Base-by-base conservation (phyloP, 2,329 filamentous ascomycete species). In the Cercospora sesami region DNA sequence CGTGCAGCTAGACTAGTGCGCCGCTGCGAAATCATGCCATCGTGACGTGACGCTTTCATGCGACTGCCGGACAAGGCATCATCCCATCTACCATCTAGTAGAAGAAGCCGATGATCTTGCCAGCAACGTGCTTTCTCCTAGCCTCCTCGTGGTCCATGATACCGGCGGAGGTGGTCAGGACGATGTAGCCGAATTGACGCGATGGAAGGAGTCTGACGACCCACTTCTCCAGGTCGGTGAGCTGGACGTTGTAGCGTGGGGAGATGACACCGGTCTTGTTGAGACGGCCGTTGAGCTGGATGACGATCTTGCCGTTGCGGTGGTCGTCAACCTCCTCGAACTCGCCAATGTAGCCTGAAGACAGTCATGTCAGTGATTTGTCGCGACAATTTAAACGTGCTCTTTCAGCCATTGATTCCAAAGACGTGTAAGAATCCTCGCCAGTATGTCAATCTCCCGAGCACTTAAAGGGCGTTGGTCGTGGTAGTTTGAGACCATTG, bases 111-210 rank as follows among this genome's bases (percentile, higher is more conserved):
- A 98, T 92, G 85, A 99, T 92, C 90, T 99, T 99, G 86, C 95
- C 95, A 78, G 94, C 90, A 81, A 98, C 95, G 87, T 99, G 95
- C 90, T 98, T 98, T 84, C 95, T 89, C 82, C 95, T 89, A 77
- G 95, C 95, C 90, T 99, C 95, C 89, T 99, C 95, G 87, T 99
- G 95, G 87, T 99, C 95, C 94, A 99, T 98, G 85, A 99, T 99
- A 84, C 95, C 95, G 74, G 95, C 93, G 70, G 94, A 97, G 85
- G 95, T 99, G 84, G 95, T 99, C 80, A 99, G 91, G 85, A 99
- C 93, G 81, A 99, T 93, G 87, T 93, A 97, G 81, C 95, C 95
- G 89, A 99, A 99, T 86, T 99, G 95, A 97, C 95, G 95, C 76
- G 95, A 94, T 76, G 95, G 95, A 74, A 99, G 90, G 81, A 99